Evolutionary conservation across 148 eudicot species (phyloP), one percentile per base, ranked within the genome.

Genomic region (Rhododendron ovatum): DNA sequence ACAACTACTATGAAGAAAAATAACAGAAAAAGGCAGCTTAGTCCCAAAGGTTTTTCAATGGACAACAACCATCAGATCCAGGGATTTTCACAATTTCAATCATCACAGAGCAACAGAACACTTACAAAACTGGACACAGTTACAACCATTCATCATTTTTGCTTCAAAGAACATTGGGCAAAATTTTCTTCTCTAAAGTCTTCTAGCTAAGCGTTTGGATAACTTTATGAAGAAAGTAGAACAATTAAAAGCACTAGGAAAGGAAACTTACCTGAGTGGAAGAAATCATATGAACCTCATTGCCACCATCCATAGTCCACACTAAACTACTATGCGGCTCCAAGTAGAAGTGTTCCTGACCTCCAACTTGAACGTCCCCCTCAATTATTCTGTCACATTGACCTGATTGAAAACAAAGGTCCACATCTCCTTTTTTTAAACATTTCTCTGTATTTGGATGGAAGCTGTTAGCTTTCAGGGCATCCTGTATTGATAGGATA

Each of bases 231-330:
- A 48, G 81, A 50, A 51, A 69, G 0, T n/a, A 77, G 11, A 78
- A 69, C 22, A 5, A 69, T 61, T 71, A 61, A 24, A 76, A 65
- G 33, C 59, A 77, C 1, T 85, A 26, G 71, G 80, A 59, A 80
- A 48, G 50, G 50, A 50, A 83, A 65, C 94, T 89, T 92, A 97
- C 99, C 88, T 98, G 99, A 82, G 99, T 98, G 50, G 99, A 98
- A 51, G 99, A 98, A 88, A 98, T 90, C 98, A 98, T 94, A 84
- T 98, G 99, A 85, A 98, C 95, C 91, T 98, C 99, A 90, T 95
- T 94, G 79, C 99, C 99, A 69, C 92, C 89, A 88, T 98, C 99
- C 90, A 90, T 18, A 55, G 99, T 95, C 98, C 98, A 98, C 24
- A 94, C 88, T 83, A 95, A 90, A 89, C 90, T 98, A 91, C 96